Evolutionary conservation across 1,139 yeast species (phyloP), one percentile per base, ranked within the genome.

Genomic region (Saccharomyces hybrid): DNA sequence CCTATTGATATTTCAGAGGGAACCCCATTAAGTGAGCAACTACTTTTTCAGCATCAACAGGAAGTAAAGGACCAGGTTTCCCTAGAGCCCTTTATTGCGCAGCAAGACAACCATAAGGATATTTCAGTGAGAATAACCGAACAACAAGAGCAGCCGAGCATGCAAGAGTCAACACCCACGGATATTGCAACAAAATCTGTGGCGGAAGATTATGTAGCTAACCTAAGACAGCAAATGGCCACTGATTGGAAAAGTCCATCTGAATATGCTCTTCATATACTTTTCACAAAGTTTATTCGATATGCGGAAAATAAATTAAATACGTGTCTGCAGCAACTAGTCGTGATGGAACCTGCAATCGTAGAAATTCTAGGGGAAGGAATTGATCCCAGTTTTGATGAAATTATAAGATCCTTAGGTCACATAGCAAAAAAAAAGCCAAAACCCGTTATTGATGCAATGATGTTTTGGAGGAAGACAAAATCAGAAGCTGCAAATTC

Each of bases 381-480:
- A 0, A 84, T 82, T 0, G 99, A 93, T 66, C 84, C 86, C 0
- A 82, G 80, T 28, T 91, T 93, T 67, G 99, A 93, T 70, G 83
- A 86, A 63, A 86, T 90, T 54, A 82, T 95, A 28, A 82, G 83
- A 9, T 85, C 96, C 0, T 74, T 93, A 57, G 99, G 99, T 1
- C 89, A 88, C 67, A 88, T 93, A 46, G 96, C 99, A 1, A 78
- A 90, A 56, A 78, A 85, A 38, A 88, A 90, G 62, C 98, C 98
- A 0, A 91, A 90, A 64, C 96, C 97, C 0, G 97, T 95, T 4
- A 91, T 95, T 48, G 99, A 95, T 68, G 88, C 96, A 25, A 96
- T 93, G 56, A 91, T 95, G 98, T 91, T 88, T 66, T 93, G 99
- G 99, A 78, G 99, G 56, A 89, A 91, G 68, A 82, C 95, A 4